Conservation (phyloP, 371 early-diverging fungal species). For the Nematocida sp. region DNA sequence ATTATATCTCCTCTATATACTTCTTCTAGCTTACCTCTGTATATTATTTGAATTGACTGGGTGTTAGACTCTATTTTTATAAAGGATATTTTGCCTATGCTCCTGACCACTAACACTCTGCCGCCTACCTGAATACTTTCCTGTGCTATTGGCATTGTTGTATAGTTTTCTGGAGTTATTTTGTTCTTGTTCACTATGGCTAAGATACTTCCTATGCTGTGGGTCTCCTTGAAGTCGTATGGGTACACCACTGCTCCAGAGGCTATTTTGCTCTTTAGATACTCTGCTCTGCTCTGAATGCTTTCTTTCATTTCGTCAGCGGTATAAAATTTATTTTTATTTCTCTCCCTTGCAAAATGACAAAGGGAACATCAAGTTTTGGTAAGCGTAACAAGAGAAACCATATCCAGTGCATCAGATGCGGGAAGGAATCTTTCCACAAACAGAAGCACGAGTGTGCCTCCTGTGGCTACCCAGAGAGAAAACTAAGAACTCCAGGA, state of each 20-base stretch:
- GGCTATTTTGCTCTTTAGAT: constrained; percentile 14
- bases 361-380: constrained; percentile 95
- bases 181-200: neutral
- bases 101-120: constrained; percentile 27
- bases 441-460: constrained; percentile 98
- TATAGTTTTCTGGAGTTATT: constrained; percentile 17
- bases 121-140: constrained; percentile 18
- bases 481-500: constrained; percentile 84
- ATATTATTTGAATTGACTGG: constrained; percentile 21
- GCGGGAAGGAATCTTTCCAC: constrained; percentile 93
- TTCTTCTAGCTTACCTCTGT: neutral
- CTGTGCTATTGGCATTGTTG: neutral
- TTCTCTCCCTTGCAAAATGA: constrained; percentile 27
- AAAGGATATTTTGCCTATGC: constrained; percentile 39
- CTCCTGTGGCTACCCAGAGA: constrained; percentile 93
- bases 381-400: constrained; percentile 99
- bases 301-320: constrained; percentile 3
- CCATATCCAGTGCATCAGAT: constrained; percentile 92
- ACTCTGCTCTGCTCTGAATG: neutral
- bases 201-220: neutral
- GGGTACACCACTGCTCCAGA: constrained; percentile 43
- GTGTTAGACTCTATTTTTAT: constrained; percentile 43
- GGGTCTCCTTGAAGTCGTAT: constrained; percentile 46
- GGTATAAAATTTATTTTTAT: constrained; percentile 34
- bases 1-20: constrained; percentile 95